phyloP scores from a whole-genome alignment of 2,329 filamentous ascomycete genomes.

The Nothopassalora personata region DNA sequence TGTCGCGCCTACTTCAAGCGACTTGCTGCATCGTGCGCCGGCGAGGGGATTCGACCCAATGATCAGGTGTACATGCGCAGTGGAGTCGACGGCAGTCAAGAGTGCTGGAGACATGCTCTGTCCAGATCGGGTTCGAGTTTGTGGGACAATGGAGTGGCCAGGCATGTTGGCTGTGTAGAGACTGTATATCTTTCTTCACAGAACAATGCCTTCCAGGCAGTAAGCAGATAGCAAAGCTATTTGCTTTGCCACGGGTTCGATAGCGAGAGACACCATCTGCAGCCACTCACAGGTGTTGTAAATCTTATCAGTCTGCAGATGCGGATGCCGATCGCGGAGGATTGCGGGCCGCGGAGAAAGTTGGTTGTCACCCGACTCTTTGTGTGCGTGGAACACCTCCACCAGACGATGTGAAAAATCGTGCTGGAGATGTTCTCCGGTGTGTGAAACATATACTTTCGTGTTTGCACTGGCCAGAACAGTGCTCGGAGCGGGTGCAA shows the following conservation, averaged over 20 bases:
- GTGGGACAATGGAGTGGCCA: neutral
- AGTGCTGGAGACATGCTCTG: slow-evolving; percentile 49
- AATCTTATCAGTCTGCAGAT: neutral
- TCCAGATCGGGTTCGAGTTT: neutral
- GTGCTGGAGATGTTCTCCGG: neutral
- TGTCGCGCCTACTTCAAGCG: slow-evolving; percentile 72
- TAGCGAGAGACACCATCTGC: neutral
- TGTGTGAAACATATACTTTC: too few relatives aligned
- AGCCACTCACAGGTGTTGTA: neutral
- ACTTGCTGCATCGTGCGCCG: slow-evolving; percentile 73
- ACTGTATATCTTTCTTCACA: neutral
- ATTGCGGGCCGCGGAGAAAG: neutral
- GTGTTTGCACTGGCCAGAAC: neutral
- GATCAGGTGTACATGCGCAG: slow-evolving; percentile 72
- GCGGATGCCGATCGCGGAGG: neutral
- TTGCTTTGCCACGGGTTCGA: slow-evolving; percentile 5
- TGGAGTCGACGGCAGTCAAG: slow-evolving; percentile 67
- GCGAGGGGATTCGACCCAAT: slow-evolving; percentile 83
- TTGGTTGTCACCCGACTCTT: neutral
- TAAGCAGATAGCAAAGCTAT: neutral
- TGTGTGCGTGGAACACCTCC: neutral
- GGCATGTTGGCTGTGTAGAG: neutral
- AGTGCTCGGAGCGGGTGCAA: neutral
- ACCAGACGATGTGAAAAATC: neutral
- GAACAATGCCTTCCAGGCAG: neutral